Evolutionary conservation across 345 rosid genomes (phyloP), one percentile per base, ranked within the genome.

Genomic region (Punica granatum): DNA sequence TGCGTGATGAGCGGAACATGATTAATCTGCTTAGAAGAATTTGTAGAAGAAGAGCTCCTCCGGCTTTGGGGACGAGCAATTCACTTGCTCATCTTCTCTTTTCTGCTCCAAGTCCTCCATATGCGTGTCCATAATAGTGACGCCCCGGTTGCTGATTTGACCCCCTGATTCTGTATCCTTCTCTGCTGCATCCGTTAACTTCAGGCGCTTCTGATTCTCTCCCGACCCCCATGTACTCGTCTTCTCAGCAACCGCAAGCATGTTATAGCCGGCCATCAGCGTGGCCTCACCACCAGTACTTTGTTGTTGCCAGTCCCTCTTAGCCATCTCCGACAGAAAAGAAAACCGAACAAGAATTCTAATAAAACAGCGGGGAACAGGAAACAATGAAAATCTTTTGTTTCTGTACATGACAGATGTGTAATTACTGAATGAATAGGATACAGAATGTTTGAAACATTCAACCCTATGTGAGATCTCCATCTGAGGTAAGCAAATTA

Each of bases 41-140:
- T 34, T 65, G 69, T 71, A 26, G 65, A 71, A 71, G 42, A 65
- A 56, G 41, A 41, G 74, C 65, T 36, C 58, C 64, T 65, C 58
- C 11, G 43, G 3, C 1, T 62, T 39, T 4, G 74, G 65, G 64
- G 13, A 48, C 49, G 37, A 54, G 43, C 49, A 30, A 64, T 65
- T 71, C 63, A 56, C 44, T 67, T 71, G 56, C 44, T 66, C 51
- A 26, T 70, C 43, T 44, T 58, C 44, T 15, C 36, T 6, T 6
- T 60, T 60, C 63, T 60, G 21, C 37, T 60, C 67, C 48, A 42
- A 10, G 43, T 66, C 58, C 59, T 66, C 68, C 68, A 66, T 66
- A 8, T 66, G 39, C 18, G 59, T 48, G 26, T 66, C 68, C 48
- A 42, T 35, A 23, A 66, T 66, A 28, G 10, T 25, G 36, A 21